phyloP scores from a whole-genome alignment of 441 rosid species.

The Dalechampia spathulata region DNA sequence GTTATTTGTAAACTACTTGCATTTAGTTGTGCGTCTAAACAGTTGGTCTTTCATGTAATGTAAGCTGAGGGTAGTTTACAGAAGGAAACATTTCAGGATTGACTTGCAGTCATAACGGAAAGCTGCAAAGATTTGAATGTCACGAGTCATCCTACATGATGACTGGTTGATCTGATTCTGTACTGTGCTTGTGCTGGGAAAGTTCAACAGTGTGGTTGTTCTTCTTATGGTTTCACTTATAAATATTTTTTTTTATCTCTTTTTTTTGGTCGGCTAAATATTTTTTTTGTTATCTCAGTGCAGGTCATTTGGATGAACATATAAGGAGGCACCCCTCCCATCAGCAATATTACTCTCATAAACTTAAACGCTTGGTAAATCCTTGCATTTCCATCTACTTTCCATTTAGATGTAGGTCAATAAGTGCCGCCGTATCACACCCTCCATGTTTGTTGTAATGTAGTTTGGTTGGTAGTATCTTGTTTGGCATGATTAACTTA shows the following conservation, averaged over 20 bases:
- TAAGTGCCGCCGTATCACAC: background rate
- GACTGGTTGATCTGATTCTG: background rate
- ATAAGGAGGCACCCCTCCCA: constrained; percentile 37
- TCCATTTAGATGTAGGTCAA: background rate
- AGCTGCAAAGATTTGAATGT: background rate
- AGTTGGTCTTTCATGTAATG: background rate
- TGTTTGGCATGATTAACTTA: too few relatives aligned
- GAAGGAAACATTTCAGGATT: background rate
- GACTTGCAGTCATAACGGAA: background rate
- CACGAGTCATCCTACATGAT: background rate
- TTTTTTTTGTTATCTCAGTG: constrained; percentile 44
- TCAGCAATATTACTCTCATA: constrained; percentile 57
- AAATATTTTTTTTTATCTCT: background rate
- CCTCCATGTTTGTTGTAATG: background rate
- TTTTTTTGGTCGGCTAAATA: too few relatives aligned
- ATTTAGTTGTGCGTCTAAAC: background rate
- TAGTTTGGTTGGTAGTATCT: too few relatives aligned
- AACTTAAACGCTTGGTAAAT: constrained; percentile 54
- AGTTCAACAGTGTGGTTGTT: background rate
- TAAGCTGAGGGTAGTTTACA: background rate
- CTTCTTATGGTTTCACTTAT: constrained; percentile 12
- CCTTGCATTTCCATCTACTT: background rate
- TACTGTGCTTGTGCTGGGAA: background rate
- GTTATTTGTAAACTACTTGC: background rate
- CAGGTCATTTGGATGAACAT: constrained; percentile 72